Conservation (phyloP, 306 rosid genomes). For the Quercus robur region DNA sequence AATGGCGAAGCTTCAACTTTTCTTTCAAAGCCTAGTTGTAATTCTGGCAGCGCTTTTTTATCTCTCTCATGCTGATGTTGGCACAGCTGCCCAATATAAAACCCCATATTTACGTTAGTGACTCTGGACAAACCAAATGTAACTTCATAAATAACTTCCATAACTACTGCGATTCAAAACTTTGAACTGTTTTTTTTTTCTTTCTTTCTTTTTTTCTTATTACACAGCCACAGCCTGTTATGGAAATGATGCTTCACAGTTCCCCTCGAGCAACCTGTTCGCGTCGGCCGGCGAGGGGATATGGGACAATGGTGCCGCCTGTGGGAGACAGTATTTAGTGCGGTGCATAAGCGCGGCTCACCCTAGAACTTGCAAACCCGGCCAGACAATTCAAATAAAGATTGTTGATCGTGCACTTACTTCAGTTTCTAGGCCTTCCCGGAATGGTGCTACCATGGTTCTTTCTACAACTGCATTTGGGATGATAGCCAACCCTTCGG, state of each 20-base stretch:
- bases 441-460: conserved; percentile 34
- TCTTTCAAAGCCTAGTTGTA: not conserved
- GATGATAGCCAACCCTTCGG: conserved; percentile 45
- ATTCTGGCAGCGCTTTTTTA: conserved; percentile 21
- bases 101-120: conserved; percentile 65
- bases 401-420: conserved; percentile 62
- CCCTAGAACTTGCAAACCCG: conserved; percentile 47
- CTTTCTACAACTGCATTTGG: conserved; percentile 59
- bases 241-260: conserved; percentile 36
- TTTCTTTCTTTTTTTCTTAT: not conserved
- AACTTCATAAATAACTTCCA: not conserved
- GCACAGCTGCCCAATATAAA: conserved; percentile 49
- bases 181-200: not conserved
- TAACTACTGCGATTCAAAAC: not conserved
- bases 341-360: conserved; percentile 60
- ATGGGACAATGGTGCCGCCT: conserved; percentile 93
- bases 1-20: conserved; percentile 20
- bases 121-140: not conserved
- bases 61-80: conserved; percentile 46
- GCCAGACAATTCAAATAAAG: conserved; percentile 48
- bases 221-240: conserved; percentile 56
- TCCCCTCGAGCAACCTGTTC: conserved; percentile 60
- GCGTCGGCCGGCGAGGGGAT: conserved; percentile 78
- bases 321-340: conserved; percentile 69
- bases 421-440: conserved; percentile 42